A percentile compares a stretch with the other conserved stretches of the same genome.
Conservation (phyloP, 192 early-diverging fungal genomes). For the Backusella sp. region DNA sequence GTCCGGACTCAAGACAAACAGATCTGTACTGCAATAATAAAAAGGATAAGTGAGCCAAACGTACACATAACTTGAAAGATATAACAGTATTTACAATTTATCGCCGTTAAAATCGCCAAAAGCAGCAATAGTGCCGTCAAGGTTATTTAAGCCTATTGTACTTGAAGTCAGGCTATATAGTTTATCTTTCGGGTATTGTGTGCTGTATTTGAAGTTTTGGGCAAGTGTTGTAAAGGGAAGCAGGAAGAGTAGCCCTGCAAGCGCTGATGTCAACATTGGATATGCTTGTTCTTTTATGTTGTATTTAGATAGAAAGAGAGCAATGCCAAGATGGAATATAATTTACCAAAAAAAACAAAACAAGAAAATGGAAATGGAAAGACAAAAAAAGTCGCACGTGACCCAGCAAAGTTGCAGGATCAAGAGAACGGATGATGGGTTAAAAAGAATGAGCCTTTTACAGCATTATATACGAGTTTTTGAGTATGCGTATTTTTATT, state of each 20-base stretch:
- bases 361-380: background rate
- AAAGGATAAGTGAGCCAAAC: background rate
- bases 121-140: constrained; percentile 75
- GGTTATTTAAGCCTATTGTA: constrained; percentile 50
- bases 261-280: background rate
- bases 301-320: background rate
- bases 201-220: constrained; percentile 32
- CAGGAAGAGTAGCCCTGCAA: background rate
- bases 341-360: background rate
- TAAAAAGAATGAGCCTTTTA: too few relatives aligned
- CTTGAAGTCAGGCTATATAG: constrained; percentile 22
- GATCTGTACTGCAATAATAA: constrained; percentile 61
- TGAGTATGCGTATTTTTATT: too few relatives aligned
- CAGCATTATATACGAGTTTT: too few relatives aligned
- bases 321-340: background rate
- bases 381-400: background rate
- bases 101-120: constrained; percentile 88
- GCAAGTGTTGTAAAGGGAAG: background rate
- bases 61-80: background rate
- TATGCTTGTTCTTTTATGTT: too few relatives aligned
- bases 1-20: constrained; percentile 70
- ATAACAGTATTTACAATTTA: constrained; percentile 53
- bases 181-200: constrained; percentile 27
- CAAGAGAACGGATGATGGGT: background rate
- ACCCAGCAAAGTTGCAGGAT: background rate